Evolutionary conservation across 169 alveolate species (phyloP), one percentile per base, ranked within the genome.

Genomic region (Cryptosporidium meleagridis): DNA sequence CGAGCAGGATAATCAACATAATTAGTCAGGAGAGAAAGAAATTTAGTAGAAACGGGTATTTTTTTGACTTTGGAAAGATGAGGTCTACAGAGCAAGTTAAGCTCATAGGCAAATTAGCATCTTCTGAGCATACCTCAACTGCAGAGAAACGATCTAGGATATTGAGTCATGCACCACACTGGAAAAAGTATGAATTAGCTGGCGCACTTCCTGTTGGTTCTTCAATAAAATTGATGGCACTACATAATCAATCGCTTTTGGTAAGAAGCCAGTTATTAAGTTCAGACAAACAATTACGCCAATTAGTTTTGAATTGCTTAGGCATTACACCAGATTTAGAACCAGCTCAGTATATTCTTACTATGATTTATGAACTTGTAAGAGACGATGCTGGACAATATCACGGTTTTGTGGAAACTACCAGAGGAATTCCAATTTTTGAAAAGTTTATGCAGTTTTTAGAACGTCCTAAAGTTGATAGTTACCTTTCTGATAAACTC

Each of bases 361-460:
- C 89, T 35, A 80, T 80, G 89, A 37, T 80, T 21, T 80, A 80
- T 62, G 89, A 80, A 31, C 70, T 80, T 59, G 68, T 80, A 18
- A 80, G 89, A 45, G 89, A 80, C 10, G 89, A 80, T 80, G 89
- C 89, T 26, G 89, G 89, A 1, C 89, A 80, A 51, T 80, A 80
- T 80, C 80, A 80, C 14, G 89, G 89, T 48, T 80, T 80, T 44
- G 75, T 80, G 73, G 89, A 80, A 48, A 80, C 75, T 31, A 80
- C 65, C n/a, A 80, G 62, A 67, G 89, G 89, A 45, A 62, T 80
- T 41, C 62, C 89, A 62, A 67, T 80, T 59, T 80, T 80, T 80
- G 89, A 65, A 10, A 80, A 80, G 23, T 80, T 80, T 33, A 80
- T 80, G 75, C 80, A 59, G 33, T 80, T 80, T 52, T 80, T 80